phyloP scores from a whole-genome alignment of 2,329 filamentous ascomycete species.

The Fusarium coffeatum region DNA sequence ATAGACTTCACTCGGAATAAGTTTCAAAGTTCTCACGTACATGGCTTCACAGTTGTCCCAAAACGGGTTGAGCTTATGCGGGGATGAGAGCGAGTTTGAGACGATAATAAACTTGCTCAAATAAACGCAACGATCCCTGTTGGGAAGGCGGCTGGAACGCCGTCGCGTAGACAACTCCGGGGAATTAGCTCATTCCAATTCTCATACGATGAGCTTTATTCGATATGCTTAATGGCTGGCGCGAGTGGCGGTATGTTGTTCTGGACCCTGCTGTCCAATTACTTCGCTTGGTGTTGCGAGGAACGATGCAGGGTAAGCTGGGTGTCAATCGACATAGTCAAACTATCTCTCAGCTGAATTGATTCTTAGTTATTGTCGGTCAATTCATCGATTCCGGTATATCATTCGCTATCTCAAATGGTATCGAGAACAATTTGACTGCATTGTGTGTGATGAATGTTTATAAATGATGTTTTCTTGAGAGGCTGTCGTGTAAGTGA shows the following conservation, averaged over 20 bases:
- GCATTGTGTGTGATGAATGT: not conserved
- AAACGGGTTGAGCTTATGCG: constrained; percentile 10
- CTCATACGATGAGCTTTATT: not conserved
- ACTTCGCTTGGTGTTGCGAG: not conserved
- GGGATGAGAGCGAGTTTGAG: constrained; percentile 35
- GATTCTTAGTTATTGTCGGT: too few species aligned
- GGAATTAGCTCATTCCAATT: not conserved
- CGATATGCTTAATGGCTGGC: not conserved
- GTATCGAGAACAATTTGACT: not conserved
- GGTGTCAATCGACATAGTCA: not conserved
- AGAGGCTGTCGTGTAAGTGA: not conserved
- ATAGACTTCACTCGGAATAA: not conserved
- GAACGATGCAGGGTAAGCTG: constrained; percentile 20
- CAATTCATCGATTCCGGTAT: rapidly evolving
- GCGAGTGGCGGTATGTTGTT: not conserved
- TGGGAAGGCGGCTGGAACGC: not conserved
- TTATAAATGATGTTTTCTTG: not conserved
- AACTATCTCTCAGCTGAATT: not conserved
- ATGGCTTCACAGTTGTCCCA: not conserved
- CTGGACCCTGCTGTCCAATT: not conserved
- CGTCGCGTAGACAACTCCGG: not conserved
- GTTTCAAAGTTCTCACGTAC: constrained; percentile 7
- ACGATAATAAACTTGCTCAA: constrained; percentile 57
- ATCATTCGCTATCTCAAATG: rapidly evolving
- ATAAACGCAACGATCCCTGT: constrained; percentile 50